Conservation (phyloP, 2,329 filamentous ascomycete genomes). For the Mollisia scopiformis region DNA sequence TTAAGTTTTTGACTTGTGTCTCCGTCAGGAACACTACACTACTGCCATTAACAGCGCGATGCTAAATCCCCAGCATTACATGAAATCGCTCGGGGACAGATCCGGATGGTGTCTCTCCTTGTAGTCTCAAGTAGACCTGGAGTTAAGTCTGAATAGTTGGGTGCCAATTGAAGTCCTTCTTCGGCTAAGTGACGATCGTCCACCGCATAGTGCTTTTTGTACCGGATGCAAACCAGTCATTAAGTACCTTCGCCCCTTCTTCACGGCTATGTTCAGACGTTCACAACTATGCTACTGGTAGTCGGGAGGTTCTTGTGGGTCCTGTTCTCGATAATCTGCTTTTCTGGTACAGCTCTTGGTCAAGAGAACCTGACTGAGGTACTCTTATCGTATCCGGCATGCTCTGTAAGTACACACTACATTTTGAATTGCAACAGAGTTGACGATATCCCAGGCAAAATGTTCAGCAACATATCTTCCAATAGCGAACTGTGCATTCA, state of each 20-base stretch:
- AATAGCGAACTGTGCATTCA: neutral
- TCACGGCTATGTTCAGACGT: no score
- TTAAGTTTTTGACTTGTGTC: neutral
- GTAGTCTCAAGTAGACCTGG: no score
- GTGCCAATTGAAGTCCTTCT: no score
- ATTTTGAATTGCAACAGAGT: neutral
- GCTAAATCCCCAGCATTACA: neutral
- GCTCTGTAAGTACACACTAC: neutral
- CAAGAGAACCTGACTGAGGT: neutral
- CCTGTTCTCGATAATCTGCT: neutral
- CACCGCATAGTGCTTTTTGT: no score
- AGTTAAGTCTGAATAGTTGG: no score
- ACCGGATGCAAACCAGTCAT: no score
- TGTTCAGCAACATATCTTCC: constrained; percentile 3
- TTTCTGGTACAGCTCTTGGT: neutral
- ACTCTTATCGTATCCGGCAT: neutral
- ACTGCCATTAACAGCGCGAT: neutral
- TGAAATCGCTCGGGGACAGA: neutral
- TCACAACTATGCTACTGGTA: no score
- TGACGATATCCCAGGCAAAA: neutral
- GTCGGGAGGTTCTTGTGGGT: neutral
- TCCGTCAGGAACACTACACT: neutral
- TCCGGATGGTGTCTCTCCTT: no score
- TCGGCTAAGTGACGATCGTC: no score
- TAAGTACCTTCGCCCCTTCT: no score